phyloP scores from a whole-genome alignment of 768 basidiomycete genomes.

The Trametes elegans region DNA sequence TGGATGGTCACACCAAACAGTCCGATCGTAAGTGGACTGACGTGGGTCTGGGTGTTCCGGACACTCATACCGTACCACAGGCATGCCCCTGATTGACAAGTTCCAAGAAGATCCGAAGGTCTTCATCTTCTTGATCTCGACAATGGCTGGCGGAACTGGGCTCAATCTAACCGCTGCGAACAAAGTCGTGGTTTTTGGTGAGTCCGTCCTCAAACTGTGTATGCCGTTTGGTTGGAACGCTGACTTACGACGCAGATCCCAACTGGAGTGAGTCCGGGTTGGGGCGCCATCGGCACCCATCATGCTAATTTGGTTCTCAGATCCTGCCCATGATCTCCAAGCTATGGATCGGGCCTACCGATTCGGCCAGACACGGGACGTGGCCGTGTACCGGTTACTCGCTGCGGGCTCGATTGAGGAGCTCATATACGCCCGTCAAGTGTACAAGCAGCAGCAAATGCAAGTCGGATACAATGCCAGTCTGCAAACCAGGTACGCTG shows the following conservation, averaged over 20 bases:
- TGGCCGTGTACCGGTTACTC: constrained; percentile 78
- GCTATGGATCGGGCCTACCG: constrained; percentile 88
- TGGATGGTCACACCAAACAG: constrained; percentile 77
- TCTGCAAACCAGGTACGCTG: constrained; percentile 67
- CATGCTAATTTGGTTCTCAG: constrained; percentile 36
- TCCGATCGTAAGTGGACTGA: not conserved
- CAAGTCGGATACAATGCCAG: constrained; percentile 85
- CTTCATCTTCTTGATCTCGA: constrained; percentile 87
- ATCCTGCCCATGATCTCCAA: constrained; percentile 93
- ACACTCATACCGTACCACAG: constrained; percentile 34
- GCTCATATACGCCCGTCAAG: constrained; percentile 82
- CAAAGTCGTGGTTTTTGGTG: constrained; percentile 89
- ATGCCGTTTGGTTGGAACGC: too few species aligned
- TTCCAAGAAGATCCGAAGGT: constrained; percentile 75
- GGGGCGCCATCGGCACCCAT: not conserved
- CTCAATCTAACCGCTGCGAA: constrained; percentile 91
- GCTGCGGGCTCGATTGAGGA: constrained; percentile 89
- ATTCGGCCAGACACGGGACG: constrained; percentile 85
- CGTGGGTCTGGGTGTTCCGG: not conserved
- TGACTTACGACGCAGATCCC: constrained; percentile 55
- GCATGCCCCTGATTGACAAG: constrained; percentile 82
- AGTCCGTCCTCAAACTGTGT: constrained; percentile 17
- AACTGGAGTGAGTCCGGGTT: constrained; percentile 80
- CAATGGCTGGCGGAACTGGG: constrained; percentile 88
- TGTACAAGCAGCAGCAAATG: constrained; percentile 95